A percentile compares a stretch with the other conserved stretches of the same genome.
Evolutionary conservation across 805 yeast genomes (phyloP).

Genomic region (Nakazawaea laoshanensis): DNA sequence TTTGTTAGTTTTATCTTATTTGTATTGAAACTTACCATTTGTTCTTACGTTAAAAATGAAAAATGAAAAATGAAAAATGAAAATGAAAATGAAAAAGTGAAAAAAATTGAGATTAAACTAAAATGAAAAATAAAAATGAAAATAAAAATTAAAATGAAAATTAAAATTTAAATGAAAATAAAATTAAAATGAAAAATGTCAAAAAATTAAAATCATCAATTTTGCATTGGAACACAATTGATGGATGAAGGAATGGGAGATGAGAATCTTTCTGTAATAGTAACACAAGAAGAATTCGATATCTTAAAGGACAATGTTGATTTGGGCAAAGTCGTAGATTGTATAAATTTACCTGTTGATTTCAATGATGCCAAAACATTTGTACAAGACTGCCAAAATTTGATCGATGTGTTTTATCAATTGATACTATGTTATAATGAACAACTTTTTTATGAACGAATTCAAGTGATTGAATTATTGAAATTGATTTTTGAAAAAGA

Average conservation of each 20-base stretch:
- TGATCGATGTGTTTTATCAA: conserved; percentile 3
- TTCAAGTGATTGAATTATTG: background rate
- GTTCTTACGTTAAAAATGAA: too few species aligned
- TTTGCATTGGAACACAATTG: background rate
- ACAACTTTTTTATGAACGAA: background rate
- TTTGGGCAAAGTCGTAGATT: conserved; percentile 1
- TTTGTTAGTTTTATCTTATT: conserved; percentile 1
- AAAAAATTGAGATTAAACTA: too few species aligned
- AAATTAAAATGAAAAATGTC: background rate
- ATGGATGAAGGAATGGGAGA: too few species aligned
- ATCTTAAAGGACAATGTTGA: conserved; percentile 7
- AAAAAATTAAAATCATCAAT: background rate
- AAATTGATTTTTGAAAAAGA: background rate
- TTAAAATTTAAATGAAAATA: too few species aligned
- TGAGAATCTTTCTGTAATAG: conserved; percentile 1
- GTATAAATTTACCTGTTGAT: too few species aligned
- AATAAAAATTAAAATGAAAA: too few species aligned
- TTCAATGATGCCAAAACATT: too few species aligned
- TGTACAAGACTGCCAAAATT: conserved; percentile 1
- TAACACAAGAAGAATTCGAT: conserved; percentile 9
- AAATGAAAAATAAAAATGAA: too few species aligned
- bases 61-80: too few species aligned
- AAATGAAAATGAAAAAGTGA: too few species aligned
- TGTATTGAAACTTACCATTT: too few species aligned
- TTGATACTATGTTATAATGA: conserved; percentile 4